Evolutionary conservation across 2,329 filamentous ascomycete genomes (phyloP).

Genomic region (Scopulariopsis brevicaulis): DNA sequence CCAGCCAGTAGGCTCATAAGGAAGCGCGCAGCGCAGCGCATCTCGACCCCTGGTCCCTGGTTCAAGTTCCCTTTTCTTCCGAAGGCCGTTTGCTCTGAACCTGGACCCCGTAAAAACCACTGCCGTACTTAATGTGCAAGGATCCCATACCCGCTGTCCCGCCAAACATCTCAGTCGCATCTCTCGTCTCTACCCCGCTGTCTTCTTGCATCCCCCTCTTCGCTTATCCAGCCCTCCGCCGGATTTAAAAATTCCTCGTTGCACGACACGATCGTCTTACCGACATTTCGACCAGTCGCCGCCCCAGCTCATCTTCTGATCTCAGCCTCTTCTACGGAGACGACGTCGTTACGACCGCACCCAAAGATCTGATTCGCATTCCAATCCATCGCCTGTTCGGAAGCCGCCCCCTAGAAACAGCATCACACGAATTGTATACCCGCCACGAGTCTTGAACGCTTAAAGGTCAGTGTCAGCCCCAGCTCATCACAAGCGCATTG

Average conservation of each 20-base stretch:
- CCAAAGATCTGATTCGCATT: not conserved
- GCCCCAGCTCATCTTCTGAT: not conserved
- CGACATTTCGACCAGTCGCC: not conserved
- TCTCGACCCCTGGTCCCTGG: conserved; percentile 4
- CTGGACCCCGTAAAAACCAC: not conserved
- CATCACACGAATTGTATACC: not conserved
- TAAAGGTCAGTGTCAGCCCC: not conserved
- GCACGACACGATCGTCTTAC: not conserved
- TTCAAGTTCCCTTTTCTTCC: not conserved
- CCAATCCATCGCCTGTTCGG: not conserved
- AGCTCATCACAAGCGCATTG: not conserved
- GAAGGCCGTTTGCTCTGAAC: not conserved
- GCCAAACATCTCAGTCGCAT: conserved; percentile 3
- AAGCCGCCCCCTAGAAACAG: not conserved
- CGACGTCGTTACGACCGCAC: not conserved
- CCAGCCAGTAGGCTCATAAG: conserved; percentile 5
- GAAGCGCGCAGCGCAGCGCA: not conserved
- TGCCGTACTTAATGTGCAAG: not conserved
- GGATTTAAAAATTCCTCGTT: not conserved
- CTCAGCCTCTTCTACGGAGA: not conserved
- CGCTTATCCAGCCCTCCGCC: conserved; percentile 1
- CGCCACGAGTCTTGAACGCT: not conserved
- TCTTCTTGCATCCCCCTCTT: not conserved
- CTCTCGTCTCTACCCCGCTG: not conserved
- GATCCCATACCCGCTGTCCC: not conserved